Base-by-base conservation (phyloP, 139 green algal species). In the Tetraselmis striata region DNA sequence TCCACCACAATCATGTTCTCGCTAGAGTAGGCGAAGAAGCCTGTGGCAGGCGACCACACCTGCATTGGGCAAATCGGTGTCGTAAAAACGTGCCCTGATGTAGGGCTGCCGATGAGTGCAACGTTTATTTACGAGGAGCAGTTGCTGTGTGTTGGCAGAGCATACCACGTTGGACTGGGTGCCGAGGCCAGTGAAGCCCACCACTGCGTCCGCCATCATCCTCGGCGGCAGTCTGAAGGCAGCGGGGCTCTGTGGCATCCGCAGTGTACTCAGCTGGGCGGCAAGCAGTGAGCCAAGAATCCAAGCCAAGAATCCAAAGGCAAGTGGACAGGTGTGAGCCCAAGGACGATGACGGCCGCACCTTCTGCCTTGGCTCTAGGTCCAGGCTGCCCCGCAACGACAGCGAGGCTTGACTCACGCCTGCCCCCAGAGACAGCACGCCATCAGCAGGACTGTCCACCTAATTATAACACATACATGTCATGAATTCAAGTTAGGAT, bases 1-100 rank as follows among this genome's bases (percentile, higher is more conserved):
- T 92, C 88, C 76, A 89, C 2, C n/a, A 92, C 85, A 79, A 92
- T 81, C 80, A 84, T 45, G 59, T 88, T 85, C 23, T 88, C 85
- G 1, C 87, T 80, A 22, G 82, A 79, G 78, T 92, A 92, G 22
- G 81, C 83, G 32, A 92, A 87, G 29, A 90, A 28, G 2, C 85
- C 88, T 1, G 77, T 77, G 18, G 31, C 23, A 2, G 80, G 59
- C 1, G 80, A 29, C 87, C 87, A 91, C 32, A 84, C 81, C 76
- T 81, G 76, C 78, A 78, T 29, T 79, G 67, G 75, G 77, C 77
- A 11, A 28, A 28, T 1, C 2, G 30, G 11, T 59, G 77, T 5
- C 31, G 80, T n/a, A n/a, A n/a, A n/a, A n/a, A n/a, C n/a, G n/a
- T n/a, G n/a, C n/a, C n/a, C n/a, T n/a, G n/a, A n/a, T n/a, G n/a